phyloP scores from a whole-genome alignment of 129 eudicot genomes.

The Artemisia annua region DNA sequence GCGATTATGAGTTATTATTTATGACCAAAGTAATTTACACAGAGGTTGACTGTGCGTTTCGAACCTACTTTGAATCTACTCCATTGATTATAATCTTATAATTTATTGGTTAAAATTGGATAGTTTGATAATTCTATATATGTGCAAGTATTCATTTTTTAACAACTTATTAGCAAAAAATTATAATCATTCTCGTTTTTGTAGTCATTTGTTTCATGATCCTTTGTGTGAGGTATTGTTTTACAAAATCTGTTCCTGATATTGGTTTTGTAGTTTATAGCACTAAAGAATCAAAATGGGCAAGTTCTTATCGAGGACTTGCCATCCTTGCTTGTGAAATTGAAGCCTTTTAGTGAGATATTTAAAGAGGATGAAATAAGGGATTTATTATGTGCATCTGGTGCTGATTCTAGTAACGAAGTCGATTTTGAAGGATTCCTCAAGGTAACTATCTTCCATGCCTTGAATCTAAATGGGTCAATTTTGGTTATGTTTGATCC shows the following conservation, averaged over 20 bases:
- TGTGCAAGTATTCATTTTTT: too few species aligned
- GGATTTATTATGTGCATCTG: constrained; percentile 41
- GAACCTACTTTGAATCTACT: not conserved
- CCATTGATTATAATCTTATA: too few species aligned
- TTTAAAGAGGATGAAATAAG: constrained; percentile 69
- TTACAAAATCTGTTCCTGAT: not conserved
- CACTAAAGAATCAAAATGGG: constrained; percentile 57
- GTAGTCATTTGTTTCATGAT: not conserved
- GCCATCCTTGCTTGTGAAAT: constrained; percentile 63
- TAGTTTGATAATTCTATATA: too few species aligned
- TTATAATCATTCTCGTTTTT: too few species aligned
- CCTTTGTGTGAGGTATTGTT: not conserved
- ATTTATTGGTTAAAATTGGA: too few species aligned
- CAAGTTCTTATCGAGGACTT: constrained; percentile 58
- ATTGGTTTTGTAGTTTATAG: constrained; percentile 49
- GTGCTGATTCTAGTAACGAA: constrained; percentile 45
- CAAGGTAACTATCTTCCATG: constrained; percentile 41
- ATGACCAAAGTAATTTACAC: too few species aligned
- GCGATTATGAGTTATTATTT: too few species aligned
- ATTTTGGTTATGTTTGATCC: not conserved
- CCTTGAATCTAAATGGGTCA: constrained; percentile 11
- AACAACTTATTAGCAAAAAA: too few species aligned
- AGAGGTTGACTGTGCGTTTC: not conserved
- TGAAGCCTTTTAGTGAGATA: constrained; percentile 50
- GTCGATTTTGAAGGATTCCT: constrained; percentile 82